Conservation (phyloP, 768 basidiomycete genomes). For the Xerocomus brunneocitrinus region DNA sequence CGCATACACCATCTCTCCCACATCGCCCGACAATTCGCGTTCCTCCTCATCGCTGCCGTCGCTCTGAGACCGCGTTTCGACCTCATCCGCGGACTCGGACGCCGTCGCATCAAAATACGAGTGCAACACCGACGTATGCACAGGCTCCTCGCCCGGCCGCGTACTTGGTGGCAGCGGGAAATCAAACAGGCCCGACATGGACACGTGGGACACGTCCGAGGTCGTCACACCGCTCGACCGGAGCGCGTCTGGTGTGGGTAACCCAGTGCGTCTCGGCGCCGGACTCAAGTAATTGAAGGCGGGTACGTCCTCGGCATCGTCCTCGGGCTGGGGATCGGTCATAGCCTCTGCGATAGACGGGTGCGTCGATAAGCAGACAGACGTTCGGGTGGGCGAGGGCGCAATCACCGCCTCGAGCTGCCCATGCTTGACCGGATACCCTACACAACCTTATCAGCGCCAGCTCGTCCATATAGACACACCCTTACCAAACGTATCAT, state of each 20-base stretch:
- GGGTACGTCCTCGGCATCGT: conserved; percentile 7
- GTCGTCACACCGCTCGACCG: conserved; percentile 62
- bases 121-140: conserved; percentile 39
- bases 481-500: conserved; percentile 30
- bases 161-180: conserved; percentile 59
- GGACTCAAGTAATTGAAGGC: neutral
- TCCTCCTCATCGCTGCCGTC: neutral
- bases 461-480: neutral
- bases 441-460: conserved; percentile 10
- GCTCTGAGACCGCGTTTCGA: neutral
- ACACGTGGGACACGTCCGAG: conserved; percentile 59
- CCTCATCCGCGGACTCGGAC: conserved; percentile 1
- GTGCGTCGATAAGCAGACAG: conserved; percentile 19
- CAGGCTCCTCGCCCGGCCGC: conserved; percentile 19
- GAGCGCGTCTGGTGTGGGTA: conserved; percentile 28
- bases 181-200: conserved; percentile 71
- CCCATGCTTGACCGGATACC: conserved; percentile 22
- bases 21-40: conserved; percentile 10
- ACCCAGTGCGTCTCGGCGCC: conserved; percentile 17
- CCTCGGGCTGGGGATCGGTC: neutral
- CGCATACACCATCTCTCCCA: conserved; percentile 10
- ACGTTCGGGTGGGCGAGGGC: conserved; percentile 8
- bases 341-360: conserved; percentile 15
- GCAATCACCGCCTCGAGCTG: conserved; percentile 14
- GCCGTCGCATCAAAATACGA: conserved; percentile 37